Base-by-base conservation (phyloP, 1,139 yeast genomes). In the Geotrichum aggregatum region DNA sequence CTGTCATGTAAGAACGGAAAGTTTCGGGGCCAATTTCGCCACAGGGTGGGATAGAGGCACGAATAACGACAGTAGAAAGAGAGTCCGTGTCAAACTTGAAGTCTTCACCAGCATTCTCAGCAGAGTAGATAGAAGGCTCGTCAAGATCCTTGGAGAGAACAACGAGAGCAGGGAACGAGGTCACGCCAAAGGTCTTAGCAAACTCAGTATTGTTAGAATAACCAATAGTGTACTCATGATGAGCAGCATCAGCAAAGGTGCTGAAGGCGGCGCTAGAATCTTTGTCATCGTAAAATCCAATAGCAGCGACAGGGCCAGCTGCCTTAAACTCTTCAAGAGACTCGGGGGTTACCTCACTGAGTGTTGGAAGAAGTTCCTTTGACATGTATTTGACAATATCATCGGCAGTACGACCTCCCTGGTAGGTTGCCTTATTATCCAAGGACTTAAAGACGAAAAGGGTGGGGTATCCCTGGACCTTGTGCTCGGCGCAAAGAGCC, bases 11-110 rank as follows among this genome's bases (percentile, higher is more conserved):
- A 53, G 77, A 69, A 71, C 79, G 74, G 77, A 85, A 92, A 59
- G 95, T 85, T 56, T 80, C 77, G 61, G 95, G 92, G 65, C 83
- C 82, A 60, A 92, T 82, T 70, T 91, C 98, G 65, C 97, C 98
- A 65, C 92, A 84, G 56, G 98, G 98, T 66, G 87, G 79, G 47
- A 86, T 72, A 74, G 91, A 95, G 58, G 75, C 73, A 56, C 75
- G 72, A 62, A 87, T 71, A 72, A 88, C 89, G 47, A 69, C 66
- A 59, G 91, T 72, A 21, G 68, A 58, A 14, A 48, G 22, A 8
- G 58, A 62, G 26, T 63, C 69, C 24, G 64, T 70, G 39, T 56
- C 50, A 47, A 60, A 62, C 45, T 71, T 68, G 56, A 67, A 61
- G 36, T 63, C 70, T 28, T 56, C 57, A 52, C 58, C 57, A 44